A percentile compares a stretch with the other conserved stretches of the same genome.
These are phyloP conservation scores for Prunus armeniaca DNA, from an alignment of 306 rosid genomes.

Conservation along the genomic window DNA sequence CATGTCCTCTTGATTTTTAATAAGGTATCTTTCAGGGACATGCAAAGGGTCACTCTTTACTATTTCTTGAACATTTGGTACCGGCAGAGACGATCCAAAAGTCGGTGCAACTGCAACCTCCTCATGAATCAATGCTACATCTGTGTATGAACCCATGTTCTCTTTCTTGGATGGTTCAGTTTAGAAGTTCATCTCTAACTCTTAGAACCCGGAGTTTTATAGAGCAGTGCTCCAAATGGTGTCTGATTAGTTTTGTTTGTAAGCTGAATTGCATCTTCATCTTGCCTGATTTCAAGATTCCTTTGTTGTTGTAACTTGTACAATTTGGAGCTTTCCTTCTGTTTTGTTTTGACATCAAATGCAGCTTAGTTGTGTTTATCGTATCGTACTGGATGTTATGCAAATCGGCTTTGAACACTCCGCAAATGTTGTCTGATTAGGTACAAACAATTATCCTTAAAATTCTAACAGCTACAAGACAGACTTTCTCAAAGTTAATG, in stretches of 20 bases:
- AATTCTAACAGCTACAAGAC: no score
- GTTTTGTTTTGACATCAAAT: neutral
- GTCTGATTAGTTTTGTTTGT: neutral
- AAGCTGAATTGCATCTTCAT: neutral
- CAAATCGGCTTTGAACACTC: neutral
- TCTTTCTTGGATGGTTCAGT: neutral
- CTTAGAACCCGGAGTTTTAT: neutral
- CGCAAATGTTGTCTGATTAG: no score
- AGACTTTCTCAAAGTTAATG: no score
- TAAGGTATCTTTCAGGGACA: conserved; percentile 28
- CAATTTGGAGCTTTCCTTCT: neutral
- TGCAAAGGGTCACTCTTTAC: conserved; percentile 24
- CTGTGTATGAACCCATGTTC: neutral
- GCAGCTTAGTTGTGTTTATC: neutral
- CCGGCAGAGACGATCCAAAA: conserved; percentile 13
- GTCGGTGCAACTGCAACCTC: neutral
- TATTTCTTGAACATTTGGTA: conserved; percentile 43
- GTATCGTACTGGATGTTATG: neutral
- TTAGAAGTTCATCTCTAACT: neutral
- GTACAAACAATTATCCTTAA: no score
- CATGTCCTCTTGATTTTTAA: conserved; percentile 17
- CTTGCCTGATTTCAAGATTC: neutral
- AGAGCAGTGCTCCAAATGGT: neutral
- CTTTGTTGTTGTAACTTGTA: neutral
- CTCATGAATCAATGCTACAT: neutral